phyloP scores from a whole-genome alignment of 257 asterid species.

The Nicotiana otophora region DNA sequence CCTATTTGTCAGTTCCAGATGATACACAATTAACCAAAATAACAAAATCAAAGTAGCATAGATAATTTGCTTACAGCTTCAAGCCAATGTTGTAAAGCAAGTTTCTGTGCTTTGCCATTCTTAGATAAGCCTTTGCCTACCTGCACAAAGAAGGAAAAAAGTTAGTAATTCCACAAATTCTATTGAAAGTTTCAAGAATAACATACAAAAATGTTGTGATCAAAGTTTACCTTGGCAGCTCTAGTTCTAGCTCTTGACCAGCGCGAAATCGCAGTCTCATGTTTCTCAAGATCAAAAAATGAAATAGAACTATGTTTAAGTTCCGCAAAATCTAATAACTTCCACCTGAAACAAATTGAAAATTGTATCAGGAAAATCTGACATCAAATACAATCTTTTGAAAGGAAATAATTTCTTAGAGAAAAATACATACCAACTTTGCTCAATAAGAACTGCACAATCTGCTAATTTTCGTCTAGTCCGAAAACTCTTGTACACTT shows the following conservation, averaged over 20 bases:
- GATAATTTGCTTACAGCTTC: slow-evolving; percentile 41
- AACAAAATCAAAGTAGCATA: not conserved
- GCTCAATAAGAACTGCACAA: slow-evolving; percentile 63
- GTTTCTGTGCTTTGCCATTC: slow-evolving; percentile 52
- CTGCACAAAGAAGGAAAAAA: slow-evolving; percentile 19
- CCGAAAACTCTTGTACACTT: slow-evolving; percentile 52
- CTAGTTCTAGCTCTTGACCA: slow-evolving; percentile 63
- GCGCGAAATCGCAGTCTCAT: slow-evolving; percentile 49
- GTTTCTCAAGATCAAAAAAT: slow-evolving; percentile 41
- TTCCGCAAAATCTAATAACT: slow-evolving; percentile 43
- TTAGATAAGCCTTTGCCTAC: slow-evolving; percentile 57
- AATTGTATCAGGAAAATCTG: not conserved
- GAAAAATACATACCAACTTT: slow-evolving; percentile 33
- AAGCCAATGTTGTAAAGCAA: slow-evolving; percentile 64
- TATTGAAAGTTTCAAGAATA: not conserved
- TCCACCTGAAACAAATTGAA: slow-evolving; percentile 28
- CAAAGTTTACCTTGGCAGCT: slow-evolving; percentile 47
- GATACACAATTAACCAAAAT: not conserved
- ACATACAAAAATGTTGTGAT: not conserved
- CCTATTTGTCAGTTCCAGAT: not conserved
- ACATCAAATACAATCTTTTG: not conserved
- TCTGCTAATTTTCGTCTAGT: slow-evolving; percentile 58
- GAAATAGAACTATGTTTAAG: slow-evolving; percentile 52
- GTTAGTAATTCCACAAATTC: not conserved
- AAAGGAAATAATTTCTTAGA: not conserved